Evolutionary conservation across 129 eudicot genomes (phyloP).

Genomic region (Chrysanthemum makinoi): DNA sequence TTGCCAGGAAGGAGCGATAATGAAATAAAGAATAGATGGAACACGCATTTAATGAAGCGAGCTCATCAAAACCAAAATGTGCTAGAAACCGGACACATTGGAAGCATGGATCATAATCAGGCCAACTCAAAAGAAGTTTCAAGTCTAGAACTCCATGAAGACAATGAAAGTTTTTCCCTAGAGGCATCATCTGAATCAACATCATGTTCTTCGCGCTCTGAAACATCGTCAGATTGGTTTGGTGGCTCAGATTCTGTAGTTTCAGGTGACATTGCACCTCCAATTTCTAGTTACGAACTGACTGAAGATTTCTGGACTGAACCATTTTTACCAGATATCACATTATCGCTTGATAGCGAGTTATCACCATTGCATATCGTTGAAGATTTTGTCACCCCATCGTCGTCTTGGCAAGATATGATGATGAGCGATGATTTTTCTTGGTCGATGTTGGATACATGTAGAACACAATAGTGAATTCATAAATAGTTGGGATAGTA

Average conservation of each 20-base stretch:
- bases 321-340: conserved; percentile 23
- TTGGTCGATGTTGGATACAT: conserved; percentile 22
- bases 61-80: neutral
- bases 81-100: neutral
- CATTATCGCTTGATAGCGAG: conserved; percentile 6
- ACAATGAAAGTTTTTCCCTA: neutral
- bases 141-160: neutral
- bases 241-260: neutral
- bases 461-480: conserved; percentile 8
- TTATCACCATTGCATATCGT: neutral
- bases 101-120: neutral
- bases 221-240: conserved; percentile 4
- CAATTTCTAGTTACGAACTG: neutral
- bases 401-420: conserved; percentile 6
- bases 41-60: conserved; percentile 28
- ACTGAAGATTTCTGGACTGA: conserved; percentile 18
- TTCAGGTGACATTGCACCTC: neutral
- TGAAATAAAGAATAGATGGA: conserved; percentile 34
- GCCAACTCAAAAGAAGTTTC: conserved; percentile 6
- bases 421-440: conserved; percentile 13
- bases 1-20: conserved; percentile 34
- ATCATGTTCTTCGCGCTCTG: conserved; percentile 3
- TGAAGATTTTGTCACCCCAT: neutral
- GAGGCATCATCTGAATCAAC: neutral
- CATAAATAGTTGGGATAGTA: neutral